Evolutionary conservation across 106 monocot genomes (phyloP).

Genomic region (Dioscorea alata): DNA sequence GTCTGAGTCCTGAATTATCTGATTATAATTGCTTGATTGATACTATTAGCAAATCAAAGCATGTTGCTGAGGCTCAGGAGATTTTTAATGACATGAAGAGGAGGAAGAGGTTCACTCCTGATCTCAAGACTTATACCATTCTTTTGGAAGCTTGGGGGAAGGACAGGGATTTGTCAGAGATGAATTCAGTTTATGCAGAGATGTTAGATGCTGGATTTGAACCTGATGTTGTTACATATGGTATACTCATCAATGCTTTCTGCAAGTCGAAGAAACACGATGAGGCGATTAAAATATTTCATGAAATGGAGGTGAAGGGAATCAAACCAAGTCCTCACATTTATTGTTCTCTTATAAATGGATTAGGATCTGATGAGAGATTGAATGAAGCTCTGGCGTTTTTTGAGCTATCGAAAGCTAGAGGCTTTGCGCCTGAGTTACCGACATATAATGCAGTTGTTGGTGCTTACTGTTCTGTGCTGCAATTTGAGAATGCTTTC

Average conservation of each 20-base stretch:
- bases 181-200: slow-evolving; percentile 54
- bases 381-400: slow-evolving; percentile 65
- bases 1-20: slow-evolving; percentile 36
- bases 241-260: slow-evolving; percentile 66
- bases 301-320: slow-evolving; percentile 47
- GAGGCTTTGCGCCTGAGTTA: slow-evolving; percentile 47
- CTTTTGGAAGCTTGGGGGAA: slow-evolving; percentile 87
- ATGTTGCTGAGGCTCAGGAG: slow-evolving; percentile 55
- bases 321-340: slow-evolving; percentile 73
- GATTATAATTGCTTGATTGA: slow-evolving; percentile 76
- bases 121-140: slow-evolving; percentile 81
- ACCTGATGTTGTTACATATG: slow-evolving; percentile 81
- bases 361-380: slow-evolving; percentile 72
- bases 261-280: slow-evolving; percentile 55
- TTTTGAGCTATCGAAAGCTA: slow-evolving; percentile 52
- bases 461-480: slow-evolving; percentile 61
- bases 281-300: slow-evolving; percentile 57
- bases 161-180: slow-evolving; percentile 25
- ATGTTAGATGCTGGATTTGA: slow-evolving; percentile 57
- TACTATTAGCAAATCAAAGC: slow-evolving; percentile 63
- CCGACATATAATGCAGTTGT: slow-evolving; percentile 88
- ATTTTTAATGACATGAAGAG: slow-evolving; percentile 55
- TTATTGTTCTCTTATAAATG: slow-evolving; percentile 79
- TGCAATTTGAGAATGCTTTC: slow-evolving; percentile 64
- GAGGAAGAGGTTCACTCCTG: slow-evolving; percentile 49